A percentile compares a stretch with the other conserved stretches of the same genome.
Conservation (phyloP, 2,329 filamentous ascomycete genomes). For the Xylariomycetidae sp. region DNA sequence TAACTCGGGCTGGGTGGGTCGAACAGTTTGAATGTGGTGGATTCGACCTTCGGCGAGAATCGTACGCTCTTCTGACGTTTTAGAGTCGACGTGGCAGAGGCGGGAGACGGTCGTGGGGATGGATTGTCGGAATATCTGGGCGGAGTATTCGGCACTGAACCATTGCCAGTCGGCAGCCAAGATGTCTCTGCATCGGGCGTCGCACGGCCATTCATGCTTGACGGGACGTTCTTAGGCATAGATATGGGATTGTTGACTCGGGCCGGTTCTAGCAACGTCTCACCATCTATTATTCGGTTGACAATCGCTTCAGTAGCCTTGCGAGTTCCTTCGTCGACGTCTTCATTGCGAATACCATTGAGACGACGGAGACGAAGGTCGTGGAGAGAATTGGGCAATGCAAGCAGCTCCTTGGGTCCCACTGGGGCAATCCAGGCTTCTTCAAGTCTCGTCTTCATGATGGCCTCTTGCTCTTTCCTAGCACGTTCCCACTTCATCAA, state of each 20-base stretch:
- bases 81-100: constrained; percentile 8
- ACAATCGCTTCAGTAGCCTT: not conserved
- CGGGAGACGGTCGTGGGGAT: constrained; percentile 2
- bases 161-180: constrained; percentile 1
- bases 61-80: constrained; percentile 59
- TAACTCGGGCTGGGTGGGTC: constrained; percentile 46
- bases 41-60: constrained; percentile 62
- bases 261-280: not conserved
- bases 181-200: not conserved
- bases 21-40: constrained; percentile 50
- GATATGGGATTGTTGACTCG: not conserved
- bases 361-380: constrained; percentile 23
- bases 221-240: not conserved
- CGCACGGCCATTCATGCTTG: not conserved
- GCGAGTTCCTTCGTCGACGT: not conserved
- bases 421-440: constrained; percentile 42
- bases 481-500: constrained; percentile 88
- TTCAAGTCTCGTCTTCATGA: constrained; percentile 58
- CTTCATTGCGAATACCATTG: constrained; percentile 10
- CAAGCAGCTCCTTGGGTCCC: constrained; percentile 41
- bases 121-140: constrained; percentile 1
- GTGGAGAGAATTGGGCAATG: constrained; percentile 49
- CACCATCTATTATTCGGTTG: not conserved
- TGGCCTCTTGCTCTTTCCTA: constrained; percentile 76
- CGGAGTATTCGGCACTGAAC: constrained; percentile 6